These are phyloP conservation scores for Populus tremula DNA, from an alignment of 345 rosid species.

Conservation along the genomic window DNA sequence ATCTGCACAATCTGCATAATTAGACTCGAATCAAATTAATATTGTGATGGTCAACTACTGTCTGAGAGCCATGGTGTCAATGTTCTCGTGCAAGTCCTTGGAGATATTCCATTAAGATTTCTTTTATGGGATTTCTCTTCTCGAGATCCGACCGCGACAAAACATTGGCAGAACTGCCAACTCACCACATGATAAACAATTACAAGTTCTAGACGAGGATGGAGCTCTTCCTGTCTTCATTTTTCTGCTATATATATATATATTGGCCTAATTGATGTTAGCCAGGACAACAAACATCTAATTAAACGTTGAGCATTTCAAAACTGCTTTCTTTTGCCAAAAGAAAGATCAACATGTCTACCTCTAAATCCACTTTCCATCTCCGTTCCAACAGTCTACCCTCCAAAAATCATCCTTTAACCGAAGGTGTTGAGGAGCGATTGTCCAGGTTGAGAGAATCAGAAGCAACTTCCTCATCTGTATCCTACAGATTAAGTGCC, in stretches of 20 bases:
- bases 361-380: slow-evolving; percentile 10
- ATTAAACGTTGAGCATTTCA: not conserved
- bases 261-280: too few species aligned
- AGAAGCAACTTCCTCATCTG: slow-evolving; percentile 11
- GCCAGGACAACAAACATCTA: too few species aligned
- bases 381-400: slow-evolving; percentile 32
- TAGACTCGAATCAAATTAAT: not conserved
- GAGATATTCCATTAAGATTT: not conserved
- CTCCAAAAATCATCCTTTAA: slow-evolving; percentile 25
- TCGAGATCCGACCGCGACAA: not conserved
- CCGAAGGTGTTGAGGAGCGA: slow-evolving; percentile 12
- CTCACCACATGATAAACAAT: not conserved
- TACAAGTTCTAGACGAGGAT: not conserved
- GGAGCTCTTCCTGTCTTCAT: not conserved
- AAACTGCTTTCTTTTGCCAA: not conserved
- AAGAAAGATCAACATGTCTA: slow-evolving; percentile 11
- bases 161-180: not conserved
- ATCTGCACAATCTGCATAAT: not conserved
- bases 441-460: slow-evolving; percentile 21
- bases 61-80: not conserved
- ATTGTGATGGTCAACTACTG: not conserved
- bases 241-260: not conserved
- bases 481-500: not conserved
- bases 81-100: not conserved
- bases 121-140: not conserved